Evolutionary conservation across 306 rosid species (phyloP), one percentile per base, ranked within the genome.

Genomic region (Begonia fuchsioides): DNA sequence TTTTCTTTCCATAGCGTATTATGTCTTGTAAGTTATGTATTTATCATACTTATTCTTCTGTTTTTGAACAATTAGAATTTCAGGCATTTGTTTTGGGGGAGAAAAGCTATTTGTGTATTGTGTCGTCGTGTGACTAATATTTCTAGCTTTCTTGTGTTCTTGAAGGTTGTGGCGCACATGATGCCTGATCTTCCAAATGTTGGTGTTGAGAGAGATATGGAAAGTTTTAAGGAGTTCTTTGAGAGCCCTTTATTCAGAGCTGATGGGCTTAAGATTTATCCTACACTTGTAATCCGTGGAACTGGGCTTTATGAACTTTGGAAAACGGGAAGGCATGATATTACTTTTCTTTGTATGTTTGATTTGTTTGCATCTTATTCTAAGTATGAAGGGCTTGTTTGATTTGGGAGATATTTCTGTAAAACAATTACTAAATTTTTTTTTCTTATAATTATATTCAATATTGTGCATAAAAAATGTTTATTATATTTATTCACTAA

Each of bases 141-240:
- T 44, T 43, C 51, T 70, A 19, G 26, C 3, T 19, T 19, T 19
- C 26, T 19, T 19, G 26, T 1, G 3, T 56, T 59, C 56, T 55
- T 66, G 20, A 66, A 90, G 98, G 95, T 90, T 65, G 95, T 90
- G 56, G 98, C 94, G 18, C 98, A 90, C 78, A 90, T 85, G 98
- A 90, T 90, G 98, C 98, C 98, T 38, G 98, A 90, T 70, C 98
- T 90, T 73, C 98, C 98, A 39, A 90, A 90, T 65, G 98, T 90
- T 47, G 98, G 98, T 48, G 87, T 90, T 55, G 98, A 81, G 72
- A 85, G 95, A 63, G 98, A 90, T 72, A 60, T 90, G 94, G 98
- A 90, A 19, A 19, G 26, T 19, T 3, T 19, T 3, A 19, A 19
- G 26, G 26, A 19, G 26, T 90, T 90, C 67, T 85, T 90, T 55